Conservation (phyloP, 2,329 filamentous ascomycete species). For the Cercospora janseana region DNA sequence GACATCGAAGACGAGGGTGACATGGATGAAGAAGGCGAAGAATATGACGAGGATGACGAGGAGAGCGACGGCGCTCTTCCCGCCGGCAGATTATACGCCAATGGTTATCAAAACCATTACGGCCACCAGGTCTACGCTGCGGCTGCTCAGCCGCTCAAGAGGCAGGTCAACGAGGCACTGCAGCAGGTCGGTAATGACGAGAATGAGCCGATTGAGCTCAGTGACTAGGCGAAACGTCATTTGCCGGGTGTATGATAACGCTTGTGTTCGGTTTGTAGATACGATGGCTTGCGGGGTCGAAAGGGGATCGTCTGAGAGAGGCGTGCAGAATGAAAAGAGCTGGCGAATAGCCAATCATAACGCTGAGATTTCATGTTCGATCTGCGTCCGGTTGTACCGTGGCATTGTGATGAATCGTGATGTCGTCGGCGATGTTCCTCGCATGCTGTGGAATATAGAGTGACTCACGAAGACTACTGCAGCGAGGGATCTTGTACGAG, state of each 20-base stretch:
- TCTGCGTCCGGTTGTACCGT: too few species aligned
- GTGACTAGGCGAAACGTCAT: conserved; percentile 23
- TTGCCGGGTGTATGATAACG: conserved; percentile 3
- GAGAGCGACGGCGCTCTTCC: conserved; percentile 13
- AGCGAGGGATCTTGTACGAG: too few species aligned
- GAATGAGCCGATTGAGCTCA: conserved; percentile 21
- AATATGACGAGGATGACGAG: conserved; percentile 16
- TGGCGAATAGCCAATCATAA: too few species aligned
- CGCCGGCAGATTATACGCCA: conserved; percentile 18
- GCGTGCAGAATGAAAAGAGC: too few species aligned
- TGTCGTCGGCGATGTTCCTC: too few species aligned
- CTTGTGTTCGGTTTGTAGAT: too few species aligned
- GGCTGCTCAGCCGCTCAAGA: conserved; percentile 8
- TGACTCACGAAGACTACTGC: too few species aligned
- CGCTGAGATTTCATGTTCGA: too few species aligned
- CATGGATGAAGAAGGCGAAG: conserved; percentile 14
- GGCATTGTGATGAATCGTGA: too few species aligned
- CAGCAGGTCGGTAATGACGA: conserved; percentile 25
- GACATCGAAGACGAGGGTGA: conserved; percentile 15
- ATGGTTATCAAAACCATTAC: conserved; percentile 10
- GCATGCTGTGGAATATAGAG: too few species aligned
- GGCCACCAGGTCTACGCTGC: conserved; percentile 13
- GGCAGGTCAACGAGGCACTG: conserved; percentile 22
- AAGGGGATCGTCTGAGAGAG: too few species aligned
- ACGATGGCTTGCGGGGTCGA: too few species aligned